phyloP scores from a whole-genome alignment of 2,329 filamentous ascomycete genomes.

The Allantophomopsis cytisporea region DNA sequence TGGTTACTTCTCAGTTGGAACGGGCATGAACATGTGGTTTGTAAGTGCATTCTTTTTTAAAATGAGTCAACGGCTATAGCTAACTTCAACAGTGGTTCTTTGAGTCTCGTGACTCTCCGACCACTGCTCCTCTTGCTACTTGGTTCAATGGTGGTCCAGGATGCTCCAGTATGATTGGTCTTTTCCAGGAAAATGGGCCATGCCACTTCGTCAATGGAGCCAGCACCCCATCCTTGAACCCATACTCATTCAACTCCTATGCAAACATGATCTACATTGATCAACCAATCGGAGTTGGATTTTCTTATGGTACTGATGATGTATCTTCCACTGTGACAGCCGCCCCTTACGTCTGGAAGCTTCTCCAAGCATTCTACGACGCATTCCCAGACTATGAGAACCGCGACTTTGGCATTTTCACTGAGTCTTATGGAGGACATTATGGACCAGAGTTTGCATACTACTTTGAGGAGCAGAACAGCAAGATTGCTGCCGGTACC shows the following conservation, averaged over 20 bases:
- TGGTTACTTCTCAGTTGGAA: constrained; percentile 33
- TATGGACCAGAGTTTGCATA: constrained; percentile 41
- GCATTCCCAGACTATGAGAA: constrained; percentile 51
- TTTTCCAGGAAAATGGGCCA: constrained; percentile 37
- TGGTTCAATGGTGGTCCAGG: constrained; percentile 34
- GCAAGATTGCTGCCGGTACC: constrained; percentile 28
- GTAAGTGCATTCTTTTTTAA: background rate
- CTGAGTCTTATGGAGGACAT: constrained; percentile 40
- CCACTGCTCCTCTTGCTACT: constrained; percentile 25
- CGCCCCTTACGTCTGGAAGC: constrained; percentile 36
- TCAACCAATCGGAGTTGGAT: constrained; percentile 24
- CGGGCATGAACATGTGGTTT: constrained; percentile 28
- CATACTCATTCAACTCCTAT: constrained; percentile 23
- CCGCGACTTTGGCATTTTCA: constrained; percentile 38
- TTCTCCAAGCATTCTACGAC: constrained; percentile 47
- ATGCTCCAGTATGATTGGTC: constrained; percentile 40
- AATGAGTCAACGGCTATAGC: constrained; percentile 7
- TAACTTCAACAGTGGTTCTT: constrained; percentile 32
- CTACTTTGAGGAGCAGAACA: constrained; percentile 43
- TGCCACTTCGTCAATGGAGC: constrained; percentile 25
- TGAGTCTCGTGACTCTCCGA: constrained; percentile 36
- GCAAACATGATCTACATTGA: constrained; percentile 26
- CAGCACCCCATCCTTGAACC: constrained; percentile 24
- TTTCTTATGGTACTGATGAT: constrained; percentile 27
- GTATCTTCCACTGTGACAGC: constrained; percentile 29